phyloP scores from a whole-genome alignment of 2,329 filamentous ascomycete species.

The Trichophyton simii region DNA sequence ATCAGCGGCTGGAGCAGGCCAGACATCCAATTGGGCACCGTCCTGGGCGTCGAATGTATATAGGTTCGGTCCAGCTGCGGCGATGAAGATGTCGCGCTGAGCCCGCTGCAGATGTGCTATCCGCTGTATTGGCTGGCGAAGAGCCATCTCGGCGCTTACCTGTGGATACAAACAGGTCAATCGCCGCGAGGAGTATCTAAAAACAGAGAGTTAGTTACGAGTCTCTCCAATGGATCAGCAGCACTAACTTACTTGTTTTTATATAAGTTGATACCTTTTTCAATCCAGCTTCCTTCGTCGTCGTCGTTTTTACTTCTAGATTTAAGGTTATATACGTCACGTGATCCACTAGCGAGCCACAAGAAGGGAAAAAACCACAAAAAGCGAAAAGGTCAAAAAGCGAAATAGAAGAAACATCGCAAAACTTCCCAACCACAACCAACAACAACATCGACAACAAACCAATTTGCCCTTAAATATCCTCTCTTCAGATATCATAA shows the following conservation, averaged over 20 bases:
- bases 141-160: slow-evolving; percentile 19
- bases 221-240: background rate
- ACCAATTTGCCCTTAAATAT: slow-evolving; percentile 85
- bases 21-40: slow-evolving; percentile 48
- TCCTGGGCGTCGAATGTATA: slow-evolving; percentile 52
- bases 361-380: slow-evolving; percentile 9
- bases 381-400: slow-evolving; percentile 7
- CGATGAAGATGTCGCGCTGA: slow-evolving; percentile 47
- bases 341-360: slow-evolving; percentile 26
- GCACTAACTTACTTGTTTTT: background rate
- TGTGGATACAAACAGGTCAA: background rate
- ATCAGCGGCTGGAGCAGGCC: slow-evolving; percentile 31
- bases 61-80: slow-evolving; percentile 60
- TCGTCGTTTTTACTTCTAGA: too few relatives aligned
- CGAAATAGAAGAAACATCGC: background rate
- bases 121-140: slow-evolving; percentile 50
- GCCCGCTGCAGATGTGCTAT: slow-evolving; percentile 33
- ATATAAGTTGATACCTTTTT: background rate
- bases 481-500: slow-evolving; percentile 78
- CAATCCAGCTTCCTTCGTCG: background rate
- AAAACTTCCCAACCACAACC: background rate
- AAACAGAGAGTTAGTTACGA: background rate
- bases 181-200: background rate
- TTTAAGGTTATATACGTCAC: slow-evolving; percentile 10
- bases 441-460: background rate